Evolutionary conservation across 192 early-diverging fungal species (phyloP).

Genomic region (Backusella psychrophila): DNA sequence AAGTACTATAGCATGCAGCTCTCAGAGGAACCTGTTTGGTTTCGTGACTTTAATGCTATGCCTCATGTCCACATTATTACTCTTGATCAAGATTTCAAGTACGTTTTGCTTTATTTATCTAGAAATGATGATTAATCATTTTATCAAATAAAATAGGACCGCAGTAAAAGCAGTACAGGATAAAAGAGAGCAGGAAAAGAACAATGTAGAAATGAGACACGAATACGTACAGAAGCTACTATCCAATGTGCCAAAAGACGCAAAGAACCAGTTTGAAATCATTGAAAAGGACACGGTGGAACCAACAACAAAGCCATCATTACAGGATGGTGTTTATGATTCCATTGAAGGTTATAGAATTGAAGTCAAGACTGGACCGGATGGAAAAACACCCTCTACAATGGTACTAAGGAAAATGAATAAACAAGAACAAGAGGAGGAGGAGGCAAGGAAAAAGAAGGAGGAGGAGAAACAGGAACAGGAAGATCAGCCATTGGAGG

Average conservation of each 20-base stretch:
- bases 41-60: slow-evolving; percentile 37
- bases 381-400: slow-evolving; percentile 11
- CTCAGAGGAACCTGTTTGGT: slow-evolving; percentile 72
- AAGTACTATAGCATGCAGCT: slow-evolving; percentile 70
- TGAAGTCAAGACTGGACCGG: slow-evolving; percentile 3
- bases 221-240: slow-evolving; percentile 25
- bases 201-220: background rate
- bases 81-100: slow-evolving; percentile 33
- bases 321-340: slow-evolving; percentile 21
- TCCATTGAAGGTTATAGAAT: slow-evolving; percentile 40
- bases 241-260: slow-evolving; percentile 3
- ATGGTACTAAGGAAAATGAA: slow-evolving; percentile 4
- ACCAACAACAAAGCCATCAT: background rate
- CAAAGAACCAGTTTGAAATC: slow-evolving; percentile 2
- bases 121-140: too few relatives aligned
- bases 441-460: background rate
- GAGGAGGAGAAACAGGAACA: slow-evolving; percentile 19
- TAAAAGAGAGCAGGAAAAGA: background rate
- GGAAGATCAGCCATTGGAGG: slow-evolving; percentile 26
- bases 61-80: slow-evolving; percentile 22
- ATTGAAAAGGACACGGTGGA: slow-evolving; percentile 10
- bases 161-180: slow-evolving; percentile 15
- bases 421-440: background rate
- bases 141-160: background rate
- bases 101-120: background rate